phyloP scores from a whole-genome alignment of 345 rosid species.

The Excoecaria cochinchinensis region DNA sequence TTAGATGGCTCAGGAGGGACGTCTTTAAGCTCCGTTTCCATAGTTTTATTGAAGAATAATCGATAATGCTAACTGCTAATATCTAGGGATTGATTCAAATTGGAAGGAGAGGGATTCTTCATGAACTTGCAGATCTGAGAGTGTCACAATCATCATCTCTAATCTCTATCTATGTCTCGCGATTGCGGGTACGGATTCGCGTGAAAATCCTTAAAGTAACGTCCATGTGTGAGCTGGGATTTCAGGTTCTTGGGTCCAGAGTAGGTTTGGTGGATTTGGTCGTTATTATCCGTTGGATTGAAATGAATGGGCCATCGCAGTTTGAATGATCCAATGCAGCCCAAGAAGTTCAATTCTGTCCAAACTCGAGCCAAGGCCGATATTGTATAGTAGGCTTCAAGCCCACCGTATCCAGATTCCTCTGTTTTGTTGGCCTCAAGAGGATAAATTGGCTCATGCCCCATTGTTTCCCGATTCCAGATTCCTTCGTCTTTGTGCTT shows the following conservation, averaged over 20 bases:
- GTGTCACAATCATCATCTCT: not conserved
- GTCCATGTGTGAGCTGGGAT: not conserved
- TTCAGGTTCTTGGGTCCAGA: not conserved
- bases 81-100: not conserved
- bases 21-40: conserved; percentile 71
- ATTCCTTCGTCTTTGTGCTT: no score
- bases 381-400: no score
- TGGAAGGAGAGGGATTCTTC: not conserved
- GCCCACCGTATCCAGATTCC: no score
- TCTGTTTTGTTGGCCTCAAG: no score
- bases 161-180: not conserved
- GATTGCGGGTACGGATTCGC: conserved; percentile 7
- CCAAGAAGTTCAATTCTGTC: no score
- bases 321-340: no score
- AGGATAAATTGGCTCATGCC: no score
- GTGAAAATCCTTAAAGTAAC: not conserved
- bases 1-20: conserved; percentile 38
- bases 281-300: not conserved
- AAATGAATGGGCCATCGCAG: no score
- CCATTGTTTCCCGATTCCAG: no score
- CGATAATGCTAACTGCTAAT: not conserved
- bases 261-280: not conserved
- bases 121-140: not conserved
- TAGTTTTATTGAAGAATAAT: conserved; percentile 10
- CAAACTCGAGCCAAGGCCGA: no score